Conservation (phyloP, 1,284 basidiomycete species). For the Rhodotorula sp. region DNA sequence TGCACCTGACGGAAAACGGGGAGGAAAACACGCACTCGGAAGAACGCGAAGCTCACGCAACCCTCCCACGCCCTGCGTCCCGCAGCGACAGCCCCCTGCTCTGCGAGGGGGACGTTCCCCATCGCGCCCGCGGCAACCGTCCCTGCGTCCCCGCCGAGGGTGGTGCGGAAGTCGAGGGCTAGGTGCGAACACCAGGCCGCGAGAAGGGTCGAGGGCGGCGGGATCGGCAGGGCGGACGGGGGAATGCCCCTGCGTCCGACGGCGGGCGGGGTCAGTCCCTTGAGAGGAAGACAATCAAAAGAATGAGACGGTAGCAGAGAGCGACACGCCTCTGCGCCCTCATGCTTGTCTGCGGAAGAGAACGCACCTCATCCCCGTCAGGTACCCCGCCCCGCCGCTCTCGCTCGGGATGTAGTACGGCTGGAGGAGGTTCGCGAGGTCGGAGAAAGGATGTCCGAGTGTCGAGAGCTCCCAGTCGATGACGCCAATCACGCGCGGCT, state of each 20-base stretch:
- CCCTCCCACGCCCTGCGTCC: conserved; percentile 19
- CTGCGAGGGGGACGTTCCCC: not conserved
- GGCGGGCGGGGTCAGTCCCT: not conserved
- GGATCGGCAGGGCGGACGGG: conserved; percentile 60
- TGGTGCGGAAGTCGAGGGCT: conserved; percentile 58
- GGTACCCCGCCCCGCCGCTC: conserved; percentile 49
- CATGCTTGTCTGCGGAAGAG: not conserved
- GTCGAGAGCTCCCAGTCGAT: conserved; percentile 97
- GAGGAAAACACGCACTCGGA: conserved; percentile 63
- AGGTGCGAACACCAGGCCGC: conserved; percentile 69
- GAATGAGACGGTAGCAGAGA: too few species aligned
- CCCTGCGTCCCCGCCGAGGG: conserved; percentile 65
- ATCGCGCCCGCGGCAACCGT: not conserved
- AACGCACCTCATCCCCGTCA: conserved; percentile 18
- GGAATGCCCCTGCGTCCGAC: conserved; percentile 61
- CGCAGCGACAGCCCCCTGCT: not conserved
- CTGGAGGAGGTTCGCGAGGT: conserved; percentile 84
- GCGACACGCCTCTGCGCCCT: not conserved
- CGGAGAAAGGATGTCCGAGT: conserved; percentile 68
- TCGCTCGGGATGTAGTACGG: conserved; percentile 68
- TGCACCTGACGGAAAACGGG: conserved; percentile 7
- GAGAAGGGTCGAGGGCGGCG: conserved; percentile 70
- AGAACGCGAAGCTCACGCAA: conserved; percentile 82
- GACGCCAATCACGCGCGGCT: conserved; percentile 89
- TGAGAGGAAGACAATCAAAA: not conserved